A percentile compares a stretch with the other conserved stretches of the same genome.
phyloP scores from a whole-genome alignment of 257 asterid species.

The Ilex aquifolium region DNA sequence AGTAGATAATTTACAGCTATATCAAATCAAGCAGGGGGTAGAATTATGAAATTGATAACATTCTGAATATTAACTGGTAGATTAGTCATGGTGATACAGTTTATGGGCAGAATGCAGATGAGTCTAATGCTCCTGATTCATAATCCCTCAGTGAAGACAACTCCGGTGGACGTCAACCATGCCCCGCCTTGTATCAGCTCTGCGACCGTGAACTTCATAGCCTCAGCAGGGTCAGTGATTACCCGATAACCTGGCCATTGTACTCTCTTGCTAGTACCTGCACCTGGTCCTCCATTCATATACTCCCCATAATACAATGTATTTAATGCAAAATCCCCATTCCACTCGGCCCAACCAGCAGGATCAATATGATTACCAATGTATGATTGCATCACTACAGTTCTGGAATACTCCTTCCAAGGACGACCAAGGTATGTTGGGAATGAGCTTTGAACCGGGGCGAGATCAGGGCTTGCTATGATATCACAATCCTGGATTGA shows the following conservation, averaged over 20 bases:
- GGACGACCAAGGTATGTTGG: constrained; percentile 22
- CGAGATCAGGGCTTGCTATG: constrained; percentile 13
- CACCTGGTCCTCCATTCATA: constrained; percentile 20
- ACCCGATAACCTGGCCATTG: constrained; percentile 13
- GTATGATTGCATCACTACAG: constrained; percentile 18
- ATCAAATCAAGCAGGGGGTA: no score
- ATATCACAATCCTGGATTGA: constrained; percentile 31
- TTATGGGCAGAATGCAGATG: no score
- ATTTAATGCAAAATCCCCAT: constrained; percentile 14
- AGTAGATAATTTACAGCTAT: no score
- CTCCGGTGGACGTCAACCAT: constrained; percentile 21
- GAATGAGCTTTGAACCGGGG: constrained; percentile 7
- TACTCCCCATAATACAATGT: constrained; percentile 23
- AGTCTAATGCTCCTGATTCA: not conserved
- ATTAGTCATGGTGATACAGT: no score
- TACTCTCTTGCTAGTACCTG: constrained; percentile 14
- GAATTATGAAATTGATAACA: no score
- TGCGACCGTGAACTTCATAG: no score
- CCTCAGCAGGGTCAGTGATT: not conserved
- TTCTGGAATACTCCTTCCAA: constrained; percentile 23
- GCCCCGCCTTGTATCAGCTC: not conserved
- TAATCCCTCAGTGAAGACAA: constrained; percentile 13
- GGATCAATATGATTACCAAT: constrained; percentile 18
- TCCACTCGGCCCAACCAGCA: constrained; percentile 18
- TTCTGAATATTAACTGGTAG: no score